A percentile compares a stretch with the other conserved stretches of the same genome.
Conservation (phyloP, 202 grass and related monocot species). For the Carex arenaria region DNA sequence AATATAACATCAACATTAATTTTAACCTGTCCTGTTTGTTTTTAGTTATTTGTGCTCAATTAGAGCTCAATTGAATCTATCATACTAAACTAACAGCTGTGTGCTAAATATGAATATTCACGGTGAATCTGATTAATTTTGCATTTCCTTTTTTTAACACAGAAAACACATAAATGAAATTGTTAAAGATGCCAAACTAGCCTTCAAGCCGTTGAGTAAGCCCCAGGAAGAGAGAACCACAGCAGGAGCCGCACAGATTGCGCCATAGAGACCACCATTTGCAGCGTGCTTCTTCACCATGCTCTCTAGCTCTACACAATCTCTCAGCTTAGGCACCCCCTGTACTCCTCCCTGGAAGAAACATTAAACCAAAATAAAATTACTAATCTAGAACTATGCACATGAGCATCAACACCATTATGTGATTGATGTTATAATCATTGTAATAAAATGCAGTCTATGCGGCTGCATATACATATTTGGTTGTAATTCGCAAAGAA, state of each 20-base stretch:
- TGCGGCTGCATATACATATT: too few relatives aligned
- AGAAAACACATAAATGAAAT: background rate
- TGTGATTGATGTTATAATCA: background rate
- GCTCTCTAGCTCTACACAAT: conserved; percentile 46
- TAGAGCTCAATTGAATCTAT: background rate
- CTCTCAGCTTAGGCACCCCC: conserved; percentile 38
- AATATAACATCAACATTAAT: background rate
- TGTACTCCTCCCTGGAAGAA: conserved; percentile 44
- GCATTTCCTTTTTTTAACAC: background rate
- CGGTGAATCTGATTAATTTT: background rate
- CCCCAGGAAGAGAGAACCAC: conserved; percentile 48
- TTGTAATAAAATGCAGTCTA: too few relatives aligned
- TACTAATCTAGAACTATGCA: conserved; percentile 39
- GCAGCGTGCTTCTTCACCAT: conserved; percentile 47
- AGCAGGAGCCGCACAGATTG: conserved; percentile 44
- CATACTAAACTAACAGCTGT: too few relatives aligned
- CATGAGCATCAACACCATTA: background rate
- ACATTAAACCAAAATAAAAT: background rate
- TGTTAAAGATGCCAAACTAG: background rate
- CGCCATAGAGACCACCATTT: conserved; percentile 39
- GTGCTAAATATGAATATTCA: background rate
- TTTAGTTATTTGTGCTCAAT: background rate
- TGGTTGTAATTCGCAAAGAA: too few relatives aligned
- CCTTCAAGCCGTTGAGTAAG: conserved; percentile 69
- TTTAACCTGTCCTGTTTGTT: background rate